Evolutionary conservation across 495 filamentous ascomycete species (phyloP).

Genomic region (Usnea hakonensis): DNA sequence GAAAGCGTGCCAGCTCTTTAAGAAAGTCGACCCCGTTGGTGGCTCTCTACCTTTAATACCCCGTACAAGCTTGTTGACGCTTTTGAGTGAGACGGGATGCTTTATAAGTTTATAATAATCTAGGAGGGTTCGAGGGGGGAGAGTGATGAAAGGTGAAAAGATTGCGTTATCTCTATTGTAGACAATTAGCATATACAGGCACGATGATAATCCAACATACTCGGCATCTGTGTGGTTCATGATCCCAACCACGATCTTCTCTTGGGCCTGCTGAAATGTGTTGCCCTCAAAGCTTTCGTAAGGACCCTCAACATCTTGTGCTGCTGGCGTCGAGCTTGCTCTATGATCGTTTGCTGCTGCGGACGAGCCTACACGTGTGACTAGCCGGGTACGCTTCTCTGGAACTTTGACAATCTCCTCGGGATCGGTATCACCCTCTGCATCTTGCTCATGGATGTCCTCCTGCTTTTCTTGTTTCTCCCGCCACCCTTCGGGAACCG

Average conservation of each 20-base stretch:
- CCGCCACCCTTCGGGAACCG: constrained; percentile 41
- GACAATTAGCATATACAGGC: constrained; percentile 13
- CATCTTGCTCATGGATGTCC: constrained; percentile 33
- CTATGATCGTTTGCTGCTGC: constrained; percentile 28
- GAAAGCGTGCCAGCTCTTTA: constrained; percentile 72
- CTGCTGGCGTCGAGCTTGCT: constrained; percentile 41
- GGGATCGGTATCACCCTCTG: constrained; percentile 26
- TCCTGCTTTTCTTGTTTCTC: constrained; percentile 21
- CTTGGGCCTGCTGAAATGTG: constrained; percentile 71
- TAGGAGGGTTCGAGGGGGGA: constrained; percentile 52
- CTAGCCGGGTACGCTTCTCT: constrained; percentile 20
- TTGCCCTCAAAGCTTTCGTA: constrained; percentile 52
- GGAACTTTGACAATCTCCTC: constrained; percentile 22
- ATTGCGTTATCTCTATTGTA: constrained; percentile 42
- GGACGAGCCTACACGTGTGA: constrained; percentile 29
- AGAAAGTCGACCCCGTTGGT: constrained; percentile 57
- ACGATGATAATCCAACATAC: background rate
- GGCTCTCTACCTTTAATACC: constrained; percentile 58
- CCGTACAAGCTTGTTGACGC: constrained; percentile 60
- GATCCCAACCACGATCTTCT: constrained; percentile 57
- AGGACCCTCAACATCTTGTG: constrained; percentile 37
- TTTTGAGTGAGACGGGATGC: constrained; percentile 63
- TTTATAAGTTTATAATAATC: constrained; percentile 76
- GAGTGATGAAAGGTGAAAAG: constrained; percentile 57
- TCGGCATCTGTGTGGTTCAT: constrained; percentile 20